These are phyloP conservation scores for Aegilops longissima DNA, from an alignment of 176 grass and related monocot species.

Conservation along the genomic window DNA sequence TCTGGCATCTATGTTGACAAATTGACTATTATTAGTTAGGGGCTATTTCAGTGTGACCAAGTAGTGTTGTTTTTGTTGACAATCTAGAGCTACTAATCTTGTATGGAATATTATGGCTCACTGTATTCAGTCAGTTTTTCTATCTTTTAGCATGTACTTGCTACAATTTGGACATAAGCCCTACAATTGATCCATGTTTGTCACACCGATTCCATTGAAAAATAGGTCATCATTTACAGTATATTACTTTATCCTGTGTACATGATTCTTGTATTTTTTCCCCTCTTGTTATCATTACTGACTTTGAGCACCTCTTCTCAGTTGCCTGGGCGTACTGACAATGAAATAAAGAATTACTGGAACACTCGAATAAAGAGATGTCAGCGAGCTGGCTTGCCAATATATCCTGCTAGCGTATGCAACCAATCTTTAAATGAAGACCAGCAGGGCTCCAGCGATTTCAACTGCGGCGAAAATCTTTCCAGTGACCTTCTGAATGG, in stretches of 20 bases:
- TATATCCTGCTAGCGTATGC: constrained; percentile 68
- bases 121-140: background rate
- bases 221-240: background rate
- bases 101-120: background rate
- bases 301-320: constrained; percentile 45
- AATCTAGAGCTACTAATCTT: background rate
- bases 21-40: constrained; percentile 5
- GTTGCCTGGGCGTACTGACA: constrained; percentile 96
- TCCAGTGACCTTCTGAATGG: constrained; percentile 54
- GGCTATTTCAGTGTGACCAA: constrained; percentile 7
- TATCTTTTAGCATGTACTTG: background rate
- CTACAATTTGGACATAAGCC: background rate
- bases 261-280: background rate
- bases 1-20: constrained; percentile 11
- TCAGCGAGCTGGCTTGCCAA: constrained; percentile 68
- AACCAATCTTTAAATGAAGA: constrained; percentile 59
- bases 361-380: constrained; percentile 95
- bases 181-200: background rate
- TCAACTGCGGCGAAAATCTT: constrained; percentile 47
- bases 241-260: constrained; percentile 7
- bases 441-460: constrained; percentile 47
- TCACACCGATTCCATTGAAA: background rate
- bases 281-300: constrained; percentile 18
- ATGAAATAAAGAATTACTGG: constrained; percentile 99
- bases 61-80: constrained; percentile 8